Evolutionary conservation across 2,329 filamentous ascomycete species (phyloP).

Genomic region (Thelonectria rubi): DNA sequence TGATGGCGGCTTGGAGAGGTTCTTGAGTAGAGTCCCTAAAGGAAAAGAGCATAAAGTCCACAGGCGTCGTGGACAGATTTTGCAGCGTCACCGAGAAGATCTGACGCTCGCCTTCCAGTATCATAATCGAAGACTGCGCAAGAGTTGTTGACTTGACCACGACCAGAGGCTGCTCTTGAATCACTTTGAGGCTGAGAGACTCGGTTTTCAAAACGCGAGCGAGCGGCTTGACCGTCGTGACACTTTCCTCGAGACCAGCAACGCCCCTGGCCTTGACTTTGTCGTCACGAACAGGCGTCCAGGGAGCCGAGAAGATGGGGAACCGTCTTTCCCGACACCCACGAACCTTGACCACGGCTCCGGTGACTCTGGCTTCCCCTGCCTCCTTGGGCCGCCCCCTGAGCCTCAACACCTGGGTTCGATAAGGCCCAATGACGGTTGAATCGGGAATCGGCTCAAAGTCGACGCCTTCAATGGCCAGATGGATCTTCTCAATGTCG

Average conservation of each 20-base stretch:
- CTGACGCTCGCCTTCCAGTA: slow-evolving; percentile 87
- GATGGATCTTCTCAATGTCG: slow-evolving; percentile 81
- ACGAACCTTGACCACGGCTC: slow-evolving; percentile 80
- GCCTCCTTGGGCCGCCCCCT: slow-evolving; percentile 71
- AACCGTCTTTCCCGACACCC: slow-evolving; percentile 86
- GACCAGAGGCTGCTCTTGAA: slow-evolving; percentile 80
- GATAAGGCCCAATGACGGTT: slow-evolving; percentile 79
- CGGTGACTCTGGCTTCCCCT: slow-evolving; percentile 77
- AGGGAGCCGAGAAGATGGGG: slow-evolving; percentile 81
- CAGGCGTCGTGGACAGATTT: slow-evolving; percentile 79
- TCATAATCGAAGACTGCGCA: slow-evolving; percentile 86
- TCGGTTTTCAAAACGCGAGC: slow-evolving; percentile 57
- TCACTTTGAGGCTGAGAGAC: slow-evolving; percentile 74
- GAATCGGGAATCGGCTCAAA: slow-evolving; percentile 74
- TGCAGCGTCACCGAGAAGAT: slow-evolving; percentile 81
- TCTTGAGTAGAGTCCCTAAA: slow-evolving; percentile 89
- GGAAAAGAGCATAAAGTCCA: slow-evolving; percentile 86
- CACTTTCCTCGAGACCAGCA: slow-evolving; percentile 61
- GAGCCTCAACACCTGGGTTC: slow-evolving; percentile 81
- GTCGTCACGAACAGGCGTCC: slow-evolving; percentile 72
- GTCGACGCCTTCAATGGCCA: slow-evolving; percentile 77
- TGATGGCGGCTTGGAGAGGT: slow-evolving; percentile 77
- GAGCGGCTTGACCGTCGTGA: slow-evolving; percentile 50
- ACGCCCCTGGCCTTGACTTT: slow-evolving; percentile 83
- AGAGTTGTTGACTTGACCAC: slow-evolving; percentile 79